Percentiles rank a stretch among this genome's conserved stretches.
Evolutionary conservation across 2,329 filamentous ascomycete species (phyloP).

Genomic region (Huntiella omanensis): DNA sequence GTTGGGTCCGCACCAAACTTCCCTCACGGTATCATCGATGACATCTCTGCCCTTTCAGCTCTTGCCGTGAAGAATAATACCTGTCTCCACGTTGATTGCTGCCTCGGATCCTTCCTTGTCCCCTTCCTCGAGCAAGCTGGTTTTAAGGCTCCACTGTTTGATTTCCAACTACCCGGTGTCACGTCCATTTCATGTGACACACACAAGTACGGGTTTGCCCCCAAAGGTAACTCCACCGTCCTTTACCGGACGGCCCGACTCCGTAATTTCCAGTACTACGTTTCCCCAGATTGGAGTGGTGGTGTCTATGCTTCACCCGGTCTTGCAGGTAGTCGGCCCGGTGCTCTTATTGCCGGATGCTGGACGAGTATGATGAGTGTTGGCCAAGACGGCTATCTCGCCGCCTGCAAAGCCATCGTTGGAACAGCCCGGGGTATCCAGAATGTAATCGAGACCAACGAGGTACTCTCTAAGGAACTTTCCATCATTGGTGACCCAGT

Average conservation of each 20-base stretch:
- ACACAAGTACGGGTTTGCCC: constrained; percentile 97
- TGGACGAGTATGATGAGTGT: constrained; percentile 84
- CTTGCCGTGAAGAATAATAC: constrained; percentile 63
- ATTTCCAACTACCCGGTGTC: constrained; percentile 86
- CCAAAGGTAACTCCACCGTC: constrained; percentile 88
- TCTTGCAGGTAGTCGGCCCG: constrained; percentile 79
- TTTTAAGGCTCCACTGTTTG: constrained; percentile 73
- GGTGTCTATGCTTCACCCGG: constrained; percentile 90
- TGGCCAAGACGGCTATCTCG: constrained; percentile 74
- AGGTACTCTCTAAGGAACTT: constrained; percentile 51
- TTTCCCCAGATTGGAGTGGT: constrained; percentile 84
- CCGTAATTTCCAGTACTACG: constrained; percentile 87
- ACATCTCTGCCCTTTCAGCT: constrained; percentile 69
- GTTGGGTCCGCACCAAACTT: constrained; percentile 96
- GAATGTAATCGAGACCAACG: constrained; percentile 50
- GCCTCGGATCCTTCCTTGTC: constrained; percentile 84
- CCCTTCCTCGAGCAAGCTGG: constrained; percentile 86
- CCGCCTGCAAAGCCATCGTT: constrained; percentile 74
- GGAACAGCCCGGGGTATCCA: constrained; percentile 70
- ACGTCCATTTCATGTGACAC: constrained; percentile 94
- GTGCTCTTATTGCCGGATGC: constrained; percentile 85
- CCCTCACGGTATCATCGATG: constrained; percentile 93
- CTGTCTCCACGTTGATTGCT: constrained; percentile 93
- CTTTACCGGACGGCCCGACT: constrained; percentile 69
- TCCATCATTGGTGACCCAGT: constrained; percentile 68